A percentile compares a stretch with the other conserved stretches of the same genome.
These are phyloP conservation scores for Aspergillus avenaceus DNA, from an alignment of 495 filamentous ascomycete genomes.

Conservation along the genomic window DNA sequence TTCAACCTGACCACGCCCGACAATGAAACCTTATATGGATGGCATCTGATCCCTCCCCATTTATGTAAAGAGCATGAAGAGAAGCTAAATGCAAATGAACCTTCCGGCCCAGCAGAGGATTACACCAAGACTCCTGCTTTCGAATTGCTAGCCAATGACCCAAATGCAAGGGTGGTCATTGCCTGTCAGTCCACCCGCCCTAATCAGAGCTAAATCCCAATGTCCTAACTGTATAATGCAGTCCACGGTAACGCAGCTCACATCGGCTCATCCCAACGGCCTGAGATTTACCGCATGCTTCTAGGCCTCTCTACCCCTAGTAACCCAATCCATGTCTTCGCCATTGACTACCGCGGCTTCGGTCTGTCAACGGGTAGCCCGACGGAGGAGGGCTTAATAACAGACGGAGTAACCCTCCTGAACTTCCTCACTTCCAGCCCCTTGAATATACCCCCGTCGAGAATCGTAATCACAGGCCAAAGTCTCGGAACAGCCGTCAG, in stretches of 20 bases:
- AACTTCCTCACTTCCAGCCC: slow-evolving; percentile 50
- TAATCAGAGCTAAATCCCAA: neutral
- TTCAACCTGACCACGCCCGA: slow-evolving; percentile 55
- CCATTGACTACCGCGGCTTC: slow-evolving; percentile 88
- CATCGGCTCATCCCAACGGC: slow-evolving; percentile 41
- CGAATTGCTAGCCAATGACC: slow-evolving; percentile 50
- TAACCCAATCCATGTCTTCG: slow-evolving; percentile 59
- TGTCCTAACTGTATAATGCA: slow-evolving; percentile 9
- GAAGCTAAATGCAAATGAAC: slow-evolving; percentile 39
- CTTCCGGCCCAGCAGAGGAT: slow-evolving; percentile 36
- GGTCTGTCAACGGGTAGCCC: slow-evolving; percentile 76
- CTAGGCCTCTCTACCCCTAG: slow-evolving; percentile 42
- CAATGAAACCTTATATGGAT: slow-evolving; percentile 55
- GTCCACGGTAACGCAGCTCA: slow-evolving; percentile 49
- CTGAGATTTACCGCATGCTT: slow-evolving; percentile 37
- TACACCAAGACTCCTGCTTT: slow-evolving; percentile 44
- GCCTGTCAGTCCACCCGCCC: slow-evolving; percentile 40
- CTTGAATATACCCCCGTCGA: slow-evolving; percentile 54
- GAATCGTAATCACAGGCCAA: slow-evolving; percentile 82
- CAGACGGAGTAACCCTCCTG: slow-evolving; percentile 68
- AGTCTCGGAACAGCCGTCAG: slow-evolving; percentile 85
- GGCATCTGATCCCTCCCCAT: slow-evolving; percentile 58
- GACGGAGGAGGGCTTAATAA: slow-evolving; percentile 76
- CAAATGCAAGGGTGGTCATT: slow-evolving; percentile 53
- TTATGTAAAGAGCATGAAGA: slow-evolving; percentile 48